phyloP scores from a whole-genome alignment of 2,329 filamentous ascomycete genomes.

The Didymella exigua region DNA sequence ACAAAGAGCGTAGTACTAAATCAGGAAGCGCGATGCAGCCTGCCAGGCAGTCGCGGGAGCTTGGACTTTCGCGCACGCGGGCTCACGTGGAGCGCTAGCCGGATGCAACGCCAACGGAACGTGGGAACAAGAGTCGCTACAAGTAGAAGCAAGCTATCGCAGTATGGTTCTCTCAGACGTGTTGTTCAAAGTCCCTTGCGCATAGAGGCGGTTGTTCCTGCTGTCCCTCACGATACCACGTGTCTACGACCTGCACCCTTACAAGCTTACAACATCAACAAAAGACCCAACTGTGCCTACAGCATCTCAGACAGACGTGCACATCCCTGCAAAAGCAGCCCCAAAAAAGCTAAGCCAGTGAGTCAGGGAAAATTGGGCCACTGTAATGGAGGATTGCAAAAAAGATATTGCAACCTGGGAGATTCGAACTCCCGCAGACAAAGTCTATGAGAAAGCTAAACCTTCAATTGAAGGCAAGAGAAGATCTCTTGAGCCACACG shows the following conservation, averaged over 20 bases:
- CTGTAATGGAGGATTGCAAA: too few species aligned
- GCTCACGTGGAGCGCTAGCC: slow-evolving; percentile 10
- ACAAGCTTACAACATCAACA: neutral
- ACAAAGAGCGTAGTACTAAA: slow-evolving; percentile 4
- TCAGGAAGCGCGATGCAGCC: slow-evolving; percentile 15
- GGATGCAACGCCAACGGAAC: neutral
- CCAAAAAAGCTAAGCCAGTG: slow-evolving; percentile 19
- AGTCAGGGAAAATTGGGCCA: neutral
- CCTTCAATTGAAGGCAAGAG: slow-evolving; percentile 2
- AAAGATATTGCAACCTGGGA: neutral
- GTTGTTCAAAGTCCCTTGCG: neutral
- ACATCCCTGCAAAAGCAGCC: too few species aligned
- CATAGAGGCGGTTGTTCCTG: neutral
- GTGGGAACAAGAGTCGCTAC: neutral
- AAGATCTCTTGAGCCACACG: slow-evolving; percentile 2
- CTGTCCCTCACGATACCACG: neutral
- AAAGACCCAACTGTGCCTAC: too few species aligned
- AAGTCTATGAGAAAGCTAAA: neutral
- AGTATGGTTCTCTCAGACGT: neutral
- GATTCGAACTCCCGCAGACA: slow-evolving; percentile 11
- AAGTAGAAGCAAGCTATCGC: too few species aligned
- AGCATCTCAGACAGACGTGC: too few species aligned
- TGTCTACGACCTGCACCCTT: neutral
- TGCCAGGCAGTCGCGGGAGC: slow-evolving; percentile 37
- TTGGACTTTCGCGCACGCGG: slow-evolving; percentile 19